phyloP scores from a whole-genome alignment of 306 rosid species.

The Ceratonia siliqua region DNA sequence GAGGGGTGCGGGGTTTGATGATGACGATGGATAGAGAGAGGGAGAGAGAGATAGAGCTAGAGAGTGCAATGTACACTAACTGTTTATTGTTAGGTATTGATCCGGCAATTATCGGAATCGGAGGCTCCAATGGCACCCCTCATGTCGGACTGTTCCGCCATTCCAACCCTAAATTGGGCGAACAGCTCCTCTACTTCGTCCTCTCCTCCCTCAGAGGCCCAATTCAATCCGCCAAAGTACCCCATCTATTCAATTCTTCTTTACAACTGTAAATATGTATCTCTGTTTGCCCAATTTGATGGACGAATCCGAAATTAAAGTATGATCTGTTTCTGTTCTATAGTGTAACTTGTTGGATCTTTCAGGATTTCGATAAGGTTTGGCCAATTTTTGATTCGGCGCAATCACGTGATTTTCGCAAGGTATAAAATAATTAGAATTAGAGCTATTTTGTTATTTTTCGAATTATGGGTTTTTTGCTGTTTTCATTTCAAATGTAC shows the following conservation, averaged over 20 bases:
- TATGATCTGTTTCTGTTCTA: slow-evolving; percentile 26
- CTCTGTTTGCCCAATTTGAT: background rate
- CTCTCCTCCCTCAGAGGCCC: slow-evolving; percentile 93
- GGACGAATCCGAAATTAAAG: background rate
- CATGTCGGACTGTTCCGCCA: slow-evolving; percentile 91
- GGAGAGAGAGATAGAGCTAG: slow-evolving; percentile 87
- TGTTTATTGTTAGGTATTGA: slow-evolving; percentile 89
- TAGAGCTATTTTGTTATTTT: background rate
- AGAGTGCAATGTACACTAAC: slow-evolving; percentile 97
- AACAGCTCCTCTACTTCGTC: slow-evolving; percentile 88
- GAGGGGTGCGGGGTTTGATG: slow-evolving; percentile 42
- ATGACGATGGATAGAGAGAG: slow-evolving; percentile 95
- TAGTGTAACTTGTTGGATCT: slow-evolving; percentile 32
- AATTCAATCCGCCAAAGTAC: slow-evolving; percentile 81
- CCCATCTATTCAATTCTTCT: background rate
- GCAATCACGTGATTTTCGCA: slow-evolving; percentile 93
- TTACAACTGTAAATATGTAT: background rate
- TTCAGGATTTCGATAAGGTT: slow-evolving; percentile 96
- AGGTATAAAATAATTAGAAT: slow-evolving; percentile 51
- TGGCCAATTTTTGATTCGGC: slow-evolving; percentile 99
- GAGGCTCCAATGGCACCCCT: slow-evolving; percentile 73
- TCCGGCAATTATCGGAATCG: slow-evolving; percentile 88
- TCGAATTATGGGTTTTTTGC: background rate
- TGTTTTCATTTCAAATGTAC: background rate
- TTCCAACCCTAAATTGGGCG: slow-evolving; percentile 95